Percentiles rank a stretch among this genome's conserved stretches.
Conservation (phyloP, 495 filamentous ascomycete species). For the Rhypophila decipiens region DNA sequence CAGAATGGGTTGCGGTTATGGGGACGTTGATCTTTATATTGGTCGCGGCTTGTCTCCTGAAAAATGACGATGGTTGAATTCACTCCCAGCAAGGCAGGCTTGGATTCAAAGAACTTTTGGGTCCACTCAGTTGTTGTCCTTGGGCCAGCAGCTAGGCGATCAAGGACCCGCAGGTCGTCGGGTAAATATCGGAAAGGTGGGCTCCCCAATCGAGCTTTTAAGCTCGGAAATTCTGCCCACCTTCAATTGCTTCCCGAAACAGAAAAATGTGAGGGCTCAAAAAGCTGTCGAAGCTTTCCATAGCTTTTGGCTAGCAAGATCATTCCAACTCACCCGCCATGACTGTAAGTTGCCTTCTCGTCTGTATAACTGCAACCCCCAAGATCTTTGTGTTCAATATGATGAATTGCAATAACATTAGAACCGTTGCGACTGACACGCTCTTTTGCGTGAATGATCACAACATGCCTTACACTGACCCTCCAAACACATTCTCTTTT, state of each 20-base stretch:
- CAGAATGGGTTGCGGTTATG: not conserved
- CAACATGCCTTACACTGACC: constrained; percentile 44
- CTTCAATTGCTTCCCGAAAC: not conserved
- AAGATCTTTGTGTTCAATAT: constrained; percentile 4
- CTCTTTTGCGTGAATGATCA: constrained; percentile 52
- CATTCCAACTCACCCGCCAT: constrained; percentile 4
- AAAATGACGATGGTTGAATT: no score
- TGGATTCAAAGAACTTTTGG: constrained; percentile 2
- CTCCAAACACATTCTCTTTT: no score
- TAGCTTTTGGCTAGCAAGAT: no score
- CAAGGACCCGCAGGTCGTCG: not conserved
- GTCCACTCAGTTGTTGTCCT: not conserved
- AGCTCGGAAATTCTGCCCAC: not conserved
- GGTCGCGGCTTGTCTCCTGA: not conserved
- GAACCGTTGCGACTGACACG: constrained; percentile 98
- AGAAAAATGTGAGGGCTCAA: not conserved
- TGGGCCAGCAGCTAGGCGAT: not conserved
- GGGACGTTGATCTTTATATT: not conserved
- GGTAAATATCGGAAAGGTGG: not conserved
- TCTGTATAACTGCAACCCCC: not conserved
- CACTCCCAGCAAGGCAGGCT: no score
- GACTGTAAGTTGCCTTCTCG: constrained; percentile 17
- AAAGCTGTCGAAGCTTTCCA: no score
- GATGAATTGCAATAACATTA: constrained; percentile 46
- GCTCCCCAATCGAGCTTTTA: not conserved